phyloP scores from a whole-genome alignment of 768 basidiomycete genomes.

The Pisolithus albus region DNA sequence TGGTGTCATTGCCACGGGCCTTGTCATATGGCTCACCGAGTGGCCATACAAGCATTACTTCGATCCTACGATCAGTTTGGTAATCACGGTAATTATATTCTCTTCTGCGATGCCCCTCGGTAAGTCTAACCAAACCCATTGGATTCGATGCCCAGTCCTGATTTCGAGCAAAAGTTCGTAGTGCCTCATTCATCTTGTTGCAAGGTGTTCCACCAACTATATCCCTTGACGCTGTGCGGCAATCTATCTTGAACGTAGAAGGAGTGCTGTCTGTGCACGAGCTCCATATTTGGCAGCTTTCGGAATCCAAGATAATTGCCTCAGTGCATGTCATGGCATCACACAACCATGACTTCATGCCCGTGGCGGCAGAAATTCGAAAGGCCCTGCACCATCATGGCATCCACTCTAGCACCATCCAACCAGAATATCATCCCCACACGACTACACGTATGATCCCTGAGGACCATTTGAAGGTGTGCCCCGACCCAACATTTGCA shows the following conservation, averaged over 20 bases:
- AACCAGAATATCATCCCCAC: constrained; percentile 69
- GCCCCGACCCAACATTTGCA: constrained; percentile 4
- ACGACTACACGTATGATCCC: constrained; percentile 26
- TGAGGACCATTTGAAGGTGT: constrained; percentile 46
- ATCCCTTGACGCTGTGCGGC: constrained; percentile 81
- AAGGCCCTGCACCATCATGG: constrained; percentile 82
- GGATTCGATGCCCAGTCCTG: constrained; percentile 3
- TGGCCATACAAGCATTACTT: constrained; percentile 87
- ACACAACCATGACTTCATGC: constrained; percentile 84
- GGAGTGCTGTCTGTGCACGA: constrained; percentile 87
- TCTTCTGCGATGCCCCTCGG: constrained; percentile 89
- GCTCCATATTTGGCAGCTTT: constrained; percentile 96
- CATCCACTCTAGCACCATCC: constrained; percentile 92
- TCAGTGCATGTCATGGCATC: constrained; percentile 91
- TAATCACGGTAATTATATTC: constrained; percentile 96
- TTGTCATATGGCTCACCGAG: constrained; percentile 85
- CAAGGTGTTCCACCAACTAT: constrained; percentile 91
- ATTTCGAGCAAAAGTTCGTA: constrained; percentile 49
- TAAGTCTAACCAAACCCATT: constrained; percentile 27
- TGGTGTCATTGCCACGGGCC: constrained; percentile 91
- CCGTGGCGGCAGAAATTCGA: constrained; percentile 76
- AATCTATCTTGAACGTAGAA: constrained; percentile 72
- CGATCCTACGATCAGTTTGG: constrained; percentile 87
- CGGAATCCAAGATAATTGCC: constrained; percentile 90
- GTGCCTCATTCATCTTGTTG: constrained; percentile 89